phyloP scores from a whole-genome alignment of 2,329 filamentous ascomycete species.

The Neurospora crassa region DNA sequence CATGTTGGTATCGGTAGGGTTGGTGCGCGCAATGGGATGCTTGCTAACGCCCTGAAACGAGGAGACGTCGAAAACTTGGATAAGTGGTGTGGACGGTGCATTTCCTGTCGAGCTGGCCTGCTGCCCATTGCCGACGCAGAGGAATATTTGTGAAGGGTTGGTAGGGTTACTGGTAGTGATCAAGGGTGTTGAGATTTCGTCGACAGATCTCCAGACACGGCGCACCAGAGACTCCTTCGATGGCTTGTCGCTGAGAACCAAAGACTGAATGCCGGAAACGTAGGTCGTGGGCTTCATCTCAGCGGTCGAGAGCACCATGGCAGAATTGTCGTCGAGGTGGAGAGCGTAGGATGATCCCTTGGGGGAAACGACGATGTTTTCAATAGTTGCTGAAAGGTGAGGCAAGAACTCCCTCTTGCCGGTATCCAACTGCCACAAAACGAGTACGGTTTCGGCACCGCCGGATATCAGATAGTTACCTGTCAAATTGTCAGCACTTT shows the following conservation, averaged over 20 bases:
- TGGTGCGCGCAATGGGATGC: constrained; percentile 82
- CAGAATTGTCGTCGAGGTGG: constrained; percentile 83
- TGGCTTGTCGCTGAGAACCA: constrained; percentile 38
- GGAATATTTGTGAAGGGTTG: constrained; percentile 52
- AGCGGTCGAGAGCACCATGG: constrained; percentile 81
- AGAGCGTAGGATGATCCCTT: constrained; percentile 73
- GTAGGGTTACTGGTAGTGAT: constrained; percentile 55
- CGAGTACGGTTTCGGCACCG: constrained; percentile 78
- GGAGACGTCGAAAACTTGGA: constrained; percentile 84
- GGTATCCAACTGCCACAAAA: constrained; percentile 90
- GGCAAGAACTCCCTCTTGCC: constrained; percentile 74
- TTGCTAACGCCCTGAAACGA: constrained; percentile 69
- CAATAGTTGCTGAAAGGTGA: constrained; percentile 79
- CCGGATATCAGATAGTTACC: constrained; percentile 92
- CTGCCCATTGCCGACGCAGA: constrained; percentile 56
- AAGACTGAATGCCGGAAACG: constrained; percentile 70
- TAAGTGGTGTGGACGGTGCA: constrained; percentile 42
- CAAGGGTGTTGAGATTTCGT: constrained; percentile 38
- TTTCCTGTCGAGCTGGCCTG: constrained; percentile 43
- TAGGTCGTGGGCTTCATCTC: constrained; percentile 80
- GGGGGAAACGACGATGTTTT: constrained; percentile 74
- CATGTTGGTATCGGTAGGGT: constrained; percentile 71
- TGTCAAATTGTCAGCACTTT: constrained; percentile 30
- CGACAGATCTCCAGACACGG: constrained; percentile 37
- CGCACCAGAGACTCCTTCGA: constrained; percentile 44